phyloP scores from a whole-genome alignment of 75 land plant species.

The Pinus albicaulis region DNA sequence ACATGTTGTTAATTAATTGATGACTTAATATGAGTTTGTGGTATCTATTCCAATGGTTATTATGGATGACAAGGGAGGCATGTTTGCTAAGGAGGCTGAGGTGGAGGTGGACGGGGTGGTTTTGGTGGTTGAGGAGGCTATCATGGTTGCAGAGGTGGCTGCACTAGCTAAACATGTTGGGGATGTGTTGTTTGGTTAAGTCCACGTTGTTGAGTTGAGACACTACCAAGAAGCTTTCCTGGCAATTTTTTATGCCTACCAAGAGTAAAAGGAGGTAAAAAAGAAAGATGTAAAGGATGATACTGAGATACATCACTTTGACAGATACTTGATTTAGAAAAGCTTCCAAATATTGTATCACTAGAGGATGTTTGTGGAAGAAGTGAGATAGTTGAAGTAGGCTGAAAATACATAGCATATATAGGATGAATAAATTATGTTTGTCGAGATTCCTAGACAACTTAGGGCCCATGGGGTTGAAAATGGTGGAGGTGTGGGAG shows the following conservation, averaged over 20 bases:
- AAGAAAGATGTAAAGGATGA: constrained; percentile 29
- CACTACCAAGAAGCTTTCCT: constrained; percentile 17
- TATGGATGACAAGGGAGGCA: constrained; percentile 25
- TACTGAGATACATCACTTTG: constrained; percentile 13
- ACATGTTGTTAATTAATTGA: not conserved
- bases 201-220: constrained; percentile 30
- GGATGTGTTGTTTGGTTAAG: constrained; percentile 23
- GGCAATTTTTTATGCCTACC: constrained; percentile 49
- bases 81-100: constrained; percentile 38
- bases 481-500: constrained; percentile 67
- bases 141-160: constrained; percentile 35
- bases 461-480: constrained; percentile 28
- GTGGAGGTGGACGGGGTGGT: constrained; percentile 48
- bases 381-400: constrained; percentile 14
- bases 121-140: constrained; percentile 21
- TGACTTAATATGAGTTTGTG: not conserved
- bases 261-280: constrained; percentile 43
- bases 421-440: constrained; percentile 22
- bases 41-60: constrained; percentile 8
- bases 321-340: constrained; percentile 34
- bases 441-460: constrained; percentile 13
- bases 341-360: constrained; percentile 28
- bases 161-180: constrained; percentile 29
- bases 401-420: constrained; percentile 16
- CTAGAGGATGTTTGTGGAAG: constrained; percentile 18